Evolutionary conservation across 495 filamentous ascomycete species (phyloP).

Genomic region (Daldinia caldariorum): DNA sequence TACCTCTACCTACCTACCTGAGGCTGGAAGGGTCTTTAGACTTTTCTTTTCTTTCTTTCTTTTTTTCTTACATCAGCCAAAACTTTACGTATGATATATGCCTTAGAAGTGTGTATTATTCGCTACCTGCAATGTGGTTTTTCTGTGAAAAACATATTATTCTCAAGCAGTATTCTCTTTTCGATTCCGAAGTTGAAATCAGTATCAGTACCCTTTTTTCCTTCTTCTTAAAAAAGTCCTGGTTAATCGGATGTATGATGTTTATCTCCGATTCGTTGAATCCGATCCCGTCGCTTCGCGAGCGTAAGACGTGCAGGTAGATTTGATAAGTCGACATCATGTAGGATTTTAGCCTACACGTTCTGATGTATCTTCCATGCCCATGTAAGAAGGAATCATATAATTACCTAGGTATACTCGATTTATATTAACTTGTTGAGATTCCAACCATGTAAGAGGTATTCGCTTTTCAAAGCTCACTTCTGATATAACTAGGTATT

Average conservation of each 20-base stretch:
- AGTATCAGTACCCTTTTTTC: background rate
- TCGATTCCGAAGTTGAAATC: background rate
- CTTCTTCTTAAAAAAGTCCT: background rate
- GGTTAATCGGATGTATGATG: background rate
- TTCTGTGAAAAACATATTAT: background rate
- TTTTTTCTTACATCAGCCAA: slow-evolving; percentile 13
- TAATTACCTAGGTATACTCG: no score
- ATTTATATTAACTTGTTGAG: no score
- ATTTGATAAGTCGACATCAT: slow-evolving; percentile 13
- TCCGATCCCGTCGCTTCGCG: background rate
- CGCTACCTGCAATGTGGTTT: background rate
- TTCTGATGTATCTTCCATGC: slow-evolving; percentile 12
- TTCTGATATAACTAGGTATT: no score
- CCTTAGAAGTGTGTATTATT: background rate
- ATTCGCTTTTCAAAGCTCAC: no score
- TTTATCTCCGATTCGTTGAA: slow-evolving; percentile 4
- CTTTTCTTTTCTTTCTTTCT: background rate
- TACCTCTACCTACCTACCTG: no score
- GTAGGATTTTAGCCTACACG: slow-evolving; percentile 31
- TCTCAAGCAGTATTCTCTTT: background rate
- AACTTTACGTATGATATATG: slow-evolving; percentile 1
- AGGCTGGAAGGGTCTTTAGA: background rate
- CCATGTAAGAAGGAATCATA: background rate
- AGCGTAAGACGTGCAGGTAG: slow-evolving; percentile 2
- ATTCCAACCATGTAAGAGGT: no score